These are phyloP conservation scores for Citrus unshiu DNA, from an alignment of 345 rosid genomes.

Conservation along the genomic window DNA sequence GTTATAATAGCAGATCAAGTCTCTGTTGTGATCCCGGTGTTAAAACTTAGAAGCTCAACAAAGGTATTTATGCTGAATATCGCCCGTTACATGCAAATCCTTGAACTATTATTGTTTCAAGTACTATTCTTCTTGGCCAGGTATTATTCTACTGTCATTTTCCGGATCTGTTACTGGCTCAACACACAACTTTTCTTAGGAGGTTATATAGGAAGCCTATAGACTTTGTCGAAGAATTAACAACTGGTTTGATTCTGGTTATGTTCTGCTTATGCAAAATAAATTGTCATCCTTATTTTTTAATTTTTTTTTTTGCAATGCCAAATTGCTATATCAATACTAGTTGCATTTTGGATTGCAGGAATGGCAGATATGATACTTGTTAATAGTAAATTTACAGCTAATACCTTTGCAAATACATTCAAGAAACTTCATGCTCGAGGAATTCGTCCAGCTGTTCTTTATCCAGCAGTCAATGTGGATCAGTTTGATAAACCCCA, in stretches of 20 bases:
- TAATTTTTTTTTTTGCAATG: background rate
- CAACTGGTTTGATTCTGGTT: conserved; percentile 53
- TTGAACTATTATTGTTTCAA: background rate
- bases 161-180: conserved; percentile 81
- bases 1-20: conserved; percentile 80
- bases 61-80: conserved; percentile 46
- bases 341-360: conserved; percentile 24
- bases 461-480: conserved; percentile 82
- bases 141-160: conserved; percentile 96
- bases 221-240: conserved; percentile 71
- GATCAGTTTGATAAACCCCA: conserved; percentile 65
- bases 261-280: background rate
- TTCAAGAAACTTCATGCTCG: conserved; percentile 67
- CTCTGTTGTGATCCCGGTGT: conserved; percentile 74
- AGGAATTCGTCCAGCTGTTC: conserved; percentile 75
- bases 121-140: conserved; percentile 26
- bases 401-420: conserved; percentile 78
- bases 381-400: conserved; percentile 87
- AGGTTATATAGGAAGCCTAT: conserved; percentile 81
- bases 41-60: conserved; percentile 61
- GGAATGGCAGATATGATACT: conserved; percentile 92
- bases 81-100: background rate
- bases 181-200: conserved; percentile 74
- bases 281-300: background rate
- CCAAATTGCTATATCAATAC: background rate